phyloP scores from a whole-genome alignment of 305 asterid genomes.

The Rubia tinctorum region DNA sequence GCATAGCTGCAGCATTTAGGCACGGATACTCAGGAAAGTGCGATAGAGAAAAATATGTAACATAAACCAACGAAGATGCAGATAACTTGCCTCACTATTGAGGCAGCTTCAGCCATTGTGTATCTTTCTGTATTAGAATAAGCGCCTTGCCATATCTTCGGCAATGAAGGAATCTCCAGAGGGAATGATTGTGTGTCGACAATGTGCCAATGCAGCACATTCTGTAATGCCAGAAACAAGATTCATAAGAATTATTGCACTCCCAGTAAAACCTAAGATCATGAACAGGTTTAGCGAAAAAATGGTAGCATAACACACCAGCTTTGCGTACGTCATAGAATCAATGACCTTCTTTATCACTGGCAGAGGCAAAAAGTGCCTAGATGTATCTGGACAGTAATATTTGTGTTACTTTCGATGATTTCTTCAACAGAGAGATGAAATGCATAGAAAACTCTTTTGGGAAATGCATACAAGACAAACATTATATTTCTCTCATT shows the following conservation, averaged over 20 bases:
- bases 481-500: neutral
- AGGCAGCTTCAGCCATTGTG: constrained; percentile 70
- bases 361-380: constrained; percentile 81
- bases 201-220: constrained; percentile 98
- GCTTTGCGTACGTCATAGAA: constrained; percentile 89
- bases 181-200: constrained; percentile 96
- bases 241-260: neutral
- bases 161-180: constrained; percentile 84
- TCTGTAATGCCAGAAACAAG: constrained; percentile 36
- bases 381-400: constrained; percentile 65
- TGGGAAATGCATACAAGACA: no score
- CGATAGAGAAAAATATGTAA: neutral
- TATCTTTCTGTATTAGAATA: constrained; percentile 68
- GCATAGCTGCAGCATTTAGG: constrained; percentile 60
- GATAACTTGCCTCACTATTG: constrained; percentile 73
- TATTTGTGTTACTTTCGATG: neutral
- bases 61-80: neutral
- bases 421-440: neutral
- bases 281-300: neutral
- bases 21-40: constrained; percentile 9
- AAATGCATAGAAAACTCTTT: neutral
- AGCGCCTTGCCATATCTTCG: constrained; percentile 87
- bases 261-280: neutral
- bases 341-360: constrained; percentile 90
- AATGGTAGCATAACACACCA: constrained; percentile 42